These are phyloP conservation scores for Nemania sp. DNA, from an alignment of 2,329 filamentous ascomycete genomes.

Conservation along the genomic window DNA sequence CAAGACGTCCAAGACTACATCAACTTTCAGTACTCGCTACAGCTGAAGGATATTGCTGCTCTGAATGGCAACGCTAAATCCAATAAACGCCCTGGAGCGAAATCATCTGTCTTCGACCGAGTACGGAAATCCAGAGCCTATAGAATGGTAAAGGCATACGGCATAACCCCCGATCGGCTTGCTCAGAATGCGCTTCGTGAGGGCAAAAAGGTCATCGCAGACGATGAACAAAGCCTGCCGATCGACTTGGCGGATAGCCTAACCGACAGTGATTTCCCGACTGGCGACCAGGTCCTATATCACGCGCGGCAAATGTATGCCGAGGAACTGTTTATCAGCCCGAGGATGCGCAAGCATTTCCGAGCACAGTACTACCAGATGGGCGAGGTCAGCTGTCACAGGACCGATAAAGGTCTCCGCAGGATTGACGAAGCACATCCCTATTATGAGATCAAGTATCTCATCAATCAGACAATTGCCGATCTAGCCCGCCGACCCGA, in stretches of 20 bases:
- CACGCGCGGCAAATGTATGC: slow-evolving; percentile 87
- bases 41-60: slow-evolving; percentile 78
- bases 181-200: slow-evolving; percentile 83
- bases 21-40: slow-evolving; percentile 86
- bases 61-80: slow-evolving; percentile 67
- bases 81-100: slow-evolving; percentile 80
- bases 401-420: slow-evolving; percentile 91
- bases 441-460: slow-evolving; percentile 97
- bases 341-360: slow-evolving; percentile 86
- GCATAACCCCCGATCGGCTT: slow-evolving; percentile 85
- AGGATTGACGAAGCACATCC: slow-evolving; percentile 94
- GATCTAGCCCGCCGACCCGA: slow-evolving; percentile 85
- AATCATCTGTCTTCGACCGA: slow-evolving; percentile 80
- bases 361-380: slow-evolving; percentile 81
- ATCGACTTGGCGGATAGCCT: slow-evolving; percentile 86
- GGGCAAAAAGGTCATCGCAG: slow-evolving; percentile 78
- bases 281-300: slow-evolving; percentile 73
- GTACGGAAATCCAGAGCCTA: slow-evolving; percentile 81
- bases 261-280: slow-evolving; percentile 73
- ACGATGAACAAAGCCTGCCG: slow-evolving; percentile 79
- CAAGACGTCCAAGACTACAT: slow-evolving; percentile 97
- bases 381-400: slow-evolving; percentile 81
- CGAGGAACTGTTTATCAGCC: slow-evolving; percentile 86
- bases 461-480: slow-evolving; percentile 83
- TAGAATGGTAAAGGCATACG: slow-evolving; percentile 83